phyloP scores from a whole-genome alignment of 2,329 filamentous ascomycete species.

The Apiospora aurea region DNA sequence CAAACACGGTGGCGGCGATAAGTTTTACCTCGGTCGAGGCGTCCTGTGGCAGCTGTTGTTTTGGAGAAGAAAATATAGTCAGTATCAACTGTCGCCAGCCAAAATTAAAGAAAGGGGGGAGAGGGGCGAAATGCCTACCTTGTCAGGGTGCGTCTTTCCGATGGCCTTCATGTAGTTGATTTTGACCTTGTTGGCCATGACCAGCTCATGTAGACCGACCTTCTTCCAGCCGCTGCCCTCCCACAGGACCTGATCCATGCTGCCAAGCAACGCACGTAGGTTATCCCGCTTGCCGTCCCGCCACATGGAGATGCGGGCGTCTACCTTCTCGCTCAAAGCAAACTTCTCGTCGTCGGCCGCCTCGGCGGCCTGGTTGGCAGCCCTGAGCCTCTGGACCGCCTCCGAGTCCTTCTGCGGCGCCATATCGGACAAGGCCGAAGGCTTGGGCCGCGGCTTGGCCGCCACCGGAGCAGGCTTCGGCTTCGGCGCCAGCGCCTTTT shows the following conservation, averaged over 20 bases:
- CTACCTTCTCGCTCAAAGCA: conserved; percentile 83
- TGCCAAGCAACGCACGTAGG: conserved; percentile 83
- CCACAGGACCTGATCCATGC: conserved; percentile 90
- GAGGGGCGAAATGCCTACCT: conserved; percentile 70
- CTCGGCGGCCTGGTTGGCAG: conserved; percentile 85
- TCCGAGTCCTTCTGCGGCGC: conserved; percentile 65
- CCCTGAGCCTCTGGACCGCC: conserved; percentile 82
- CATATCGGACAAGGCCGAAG: conserved; percentile 47
- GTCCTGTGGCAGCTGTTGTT: conserved; percentile 64
- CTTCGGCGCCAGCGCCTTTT: conserved; percentile 81
- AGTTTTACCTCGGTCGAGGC: conserved; percentile 70
- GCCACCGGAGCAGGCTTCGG: conserved; percentile 53
- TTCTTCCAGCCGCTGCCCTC: conserved; percentile 95
- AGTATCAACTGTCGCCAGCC: conserved; percentile 27
- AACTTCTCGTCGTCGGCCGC: conserved; percentile 92
- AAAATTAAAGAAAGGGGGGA: not conserved
- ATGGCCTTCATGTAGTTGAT: conserved; percentile 99
- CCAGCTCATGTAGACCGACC: conserved; percentile 90
- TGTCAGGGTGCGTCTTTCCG: conserved; percentile 97
- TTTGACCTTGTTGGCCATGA: conserved; percentile 95
- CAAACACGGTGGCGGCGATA: conserved; percentile 71
- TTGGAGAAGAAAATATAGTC: conserved; percentile 17
- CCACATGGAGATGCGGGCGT: conserved; percentile 81
- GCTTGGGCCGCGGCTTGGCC: conserved; percentile 53
- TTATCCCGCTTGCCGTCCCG: conserved; percentile 93